Conservation (phyloP, 768 basidiomycete species). For the Hypholoma fasciculare region DNA sequence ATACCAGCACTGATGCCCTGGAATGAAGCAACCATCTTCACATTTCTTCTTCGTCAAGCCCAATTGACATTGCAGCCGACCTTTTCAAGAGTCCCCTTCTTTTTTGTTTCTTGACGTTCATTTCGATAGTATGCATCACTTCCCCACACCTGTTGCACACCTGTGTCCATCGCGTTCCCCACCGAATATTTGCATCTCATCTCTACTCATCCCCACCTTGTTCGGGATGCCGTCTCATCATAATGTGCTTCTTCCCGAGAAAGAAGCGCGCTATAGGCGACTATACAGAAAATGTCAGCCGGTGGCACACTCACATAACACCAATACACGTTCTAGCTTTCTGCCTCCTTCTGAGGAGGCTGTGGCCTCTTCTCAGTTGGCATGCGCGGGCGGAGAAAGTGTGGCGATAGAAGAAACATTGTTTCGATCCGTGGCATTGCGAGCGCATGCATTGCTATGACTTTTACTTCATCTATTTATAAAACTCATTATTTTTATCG, state of each 20-base stretch:
- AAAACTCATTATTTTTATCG: not conserved
- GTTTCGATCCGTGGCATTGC: not conserved
- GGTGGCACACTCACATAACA: not conserved
- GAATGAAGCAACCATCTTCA: no score
- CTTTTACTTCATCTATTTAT: not conserved
- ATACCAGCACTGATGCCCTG: not conserved
- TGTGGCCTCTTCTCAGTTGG: no score
- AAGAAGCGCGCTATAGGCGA: not conserved
- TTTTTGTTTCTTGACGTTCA: no score
- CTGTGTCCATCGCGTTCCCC: no score
- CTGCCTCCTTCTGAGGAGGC: not conserved
- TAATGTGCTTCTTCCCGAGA: not conserved
- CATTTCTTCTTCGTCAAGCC: no score
- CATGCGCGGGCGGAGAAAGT: not conserved
- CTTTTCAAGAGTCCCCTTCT: no score
- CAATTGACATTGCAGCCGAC: no score
- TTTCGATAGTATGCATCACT: no score
- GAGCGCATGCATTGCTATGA: not conserved
- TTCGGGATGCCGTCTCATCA: no score
- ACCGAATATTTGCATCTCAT: no score
- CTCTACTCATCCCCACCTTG: no score
- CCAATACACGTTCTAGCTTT: not conserved
- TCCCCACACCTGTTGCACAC: not conserved
- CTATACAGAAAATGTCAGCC: not conserved
- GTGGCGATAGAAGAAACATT: not conserved